phyloP scores from a whole-genome alignment of 495 filamentous ascomycete genomes.

The Hypoxylon fuscum region DNA sequence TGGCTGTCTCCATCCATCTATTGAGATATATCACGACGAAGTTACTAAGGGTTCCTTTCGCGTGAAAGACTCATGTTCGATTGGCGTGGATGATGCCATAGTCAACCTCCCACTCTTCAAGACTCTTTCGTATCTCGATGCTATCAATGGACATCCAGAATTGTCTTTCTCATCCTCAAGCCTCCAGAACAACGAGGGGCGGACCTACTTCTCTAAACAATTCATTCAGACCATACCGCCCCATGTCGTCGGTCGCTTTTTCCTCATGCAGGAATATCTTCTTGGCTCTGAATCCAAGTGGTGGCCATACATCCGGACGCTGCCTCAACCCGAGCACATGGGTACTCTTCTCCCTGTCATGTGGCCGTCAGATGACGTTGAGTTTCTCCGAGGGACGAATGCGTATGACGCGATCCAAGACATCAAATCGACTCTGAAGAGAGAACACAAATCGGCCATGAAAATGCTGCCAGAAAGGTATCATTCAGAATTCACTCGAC shows the following conservation, averaged over 20 bases:
- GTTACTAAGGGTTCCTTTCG: conserved; percentile 54
- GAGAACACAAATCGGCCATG: conserved; percentile 55
- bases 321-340: conserved; percentile 59
- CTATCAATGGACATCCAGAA: conserved; percentile 44
- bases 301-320: conserved; percentile 59
- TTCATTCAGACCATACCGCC: conserved; percentile 52
- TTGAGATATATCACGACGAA: conserved; percentile 57
- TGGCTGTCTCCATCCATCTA: conserved; percentile 50
- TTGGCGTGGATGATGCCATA: conserved; percentile 42
- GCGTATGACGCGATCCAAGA: conserved; percentile 55
- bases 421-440: conserved; percentile 51
- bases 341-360: conserved; percentile 50
- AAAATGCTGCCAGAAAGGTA: conserved; percentile 48
- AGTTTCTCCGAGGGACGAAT: conserved; percentile 60
- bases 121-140: conserved; percentile 58
- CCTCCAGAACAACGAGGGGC: not conserved
- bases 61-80: conserved; percentile 40
- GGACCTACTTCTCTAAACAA: conserved; percentile 44
- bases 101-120: conserved; percentile 50
- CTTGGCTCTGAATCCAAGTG: conserved; percentile 56
- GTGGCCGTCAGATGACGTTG: conserved; percentile 56
- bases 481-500: conserved; percentile 48
- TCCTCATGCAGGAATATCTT: conserved; percentile 59
- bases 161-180: conserved; percentile 26
- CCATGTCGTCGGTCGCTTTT: conserved; percentile 59